Evolutionary conservation across 441 rosid genomes (phyloP), one percentile per base, ranked within the genome.

Genomic region (Geranium incanum): DNA sequence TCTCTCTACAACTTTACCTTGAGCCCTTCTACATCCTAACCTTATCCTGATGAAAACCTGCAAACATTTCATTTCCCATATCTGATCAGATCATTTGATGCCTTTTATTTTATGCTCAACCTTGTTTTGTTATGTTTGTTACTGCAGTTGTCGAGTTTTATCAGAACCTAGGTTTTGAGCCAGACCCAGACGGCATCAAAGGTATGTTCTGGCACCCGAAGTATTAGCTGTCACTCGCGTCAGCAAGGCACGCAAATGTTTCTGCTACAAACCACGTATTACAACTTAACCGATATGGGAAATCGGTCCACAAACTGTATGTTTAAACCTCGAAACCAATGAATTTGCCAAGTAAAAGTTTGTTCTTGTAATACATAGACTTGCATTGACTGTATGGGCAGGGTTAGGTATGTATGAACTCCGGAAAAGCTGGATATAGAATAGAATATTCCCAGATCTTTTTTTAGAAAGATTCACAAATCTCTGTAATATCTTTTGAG

Each of bases 181-280:
- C 97, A 45, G 99, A 94, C 75, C 99, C 97, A 38, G 97, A 94
- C 77, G 99, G 97, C 79, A 87, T 94, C 76, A 94, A 94, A 75
- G 97, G 99, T 68, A 94, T 94, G 99, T 94, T 94, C 82, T 94
- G 97, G 97, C 81, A 87, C 84, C 97, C 97, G 36, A 89, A 85
- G 78, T 87, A 78, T 67, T 82, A 82, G 82, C 66, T 21, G 9
- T 33, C 43, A 12, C 33, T 23, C 36, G 11, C 39, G 66, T 5
- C 19, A 21, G 33, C 39, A 2, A 8, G 45, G 62, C 52, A 36
- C 68, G 57, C 59, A 55, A 37, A n/a, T 73, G 18, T 65, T 60
- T 60, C 11, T 57, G 23, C 64, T 15, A 6, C 18, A 9, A 57
- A 65, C 18, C 52, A 66, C 19, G 38, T 67, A 68, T 41, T 69